Evolutionary conservation across 805 yeast genomes (phyloP), one percentile per base, ranked within the genome.

Genomic region (Candida coleopterorum): DNA sequence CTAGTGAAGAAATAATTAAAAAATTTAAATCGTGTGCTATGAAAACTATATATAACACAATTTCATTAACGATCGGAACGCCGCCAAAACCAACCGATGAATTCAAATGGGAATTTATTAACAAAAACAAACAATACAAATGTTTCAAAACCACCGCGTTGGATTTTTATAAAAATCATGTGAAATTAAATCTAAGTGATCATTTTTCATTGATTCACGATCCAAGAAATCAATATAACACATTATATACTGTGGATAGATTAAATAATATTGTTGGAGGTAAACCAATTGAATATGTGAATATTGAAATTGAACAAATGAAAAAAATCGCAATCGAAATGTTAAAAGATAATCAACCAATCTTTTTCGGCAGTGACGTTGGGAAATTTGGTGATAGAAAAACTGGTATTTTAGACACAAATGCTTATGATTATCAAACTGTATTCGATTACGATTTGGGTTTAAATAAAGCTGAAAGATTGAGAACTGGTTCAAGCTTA

Each of bases 321-420:
- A 75, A 86, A 30, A 50, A 68, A 22, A 68, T 79, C 32, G 84
- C 85, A 20, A 75, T 85, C 25, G 70, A 75, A 49, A 76, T 86
- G 61, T 72, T 86, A 52, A 73, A 81, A 62, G 69, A 67, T 42
- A 79, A 84, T 60, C 82, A 82, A 63, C 82, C 94, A 0, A 85
- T 87, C 6, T 87, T 86, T 66, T 87, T 86, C 53, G 95, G 95
- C 9, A 80, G 89, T 12, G 94, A 86, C 56, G 85, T 89, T n/a
- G 93, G 90, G 17, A 80, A 82, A 55, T 86, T 69, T 61, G 74
- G 72, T 72, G 76, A 80, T 56, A 70, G 69, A 39, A 58, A 55
- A 18, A 56, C 77, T 6, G 96, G 96, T 38, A 58, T 85, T 33
- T 80, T 87, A 74, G 95, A 85, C 53, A 60, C 76, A 15, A 71